phyloP scores from a whole-genome alignment of 345 rosid species.

The Arabidopsis arenosa region DNA sequence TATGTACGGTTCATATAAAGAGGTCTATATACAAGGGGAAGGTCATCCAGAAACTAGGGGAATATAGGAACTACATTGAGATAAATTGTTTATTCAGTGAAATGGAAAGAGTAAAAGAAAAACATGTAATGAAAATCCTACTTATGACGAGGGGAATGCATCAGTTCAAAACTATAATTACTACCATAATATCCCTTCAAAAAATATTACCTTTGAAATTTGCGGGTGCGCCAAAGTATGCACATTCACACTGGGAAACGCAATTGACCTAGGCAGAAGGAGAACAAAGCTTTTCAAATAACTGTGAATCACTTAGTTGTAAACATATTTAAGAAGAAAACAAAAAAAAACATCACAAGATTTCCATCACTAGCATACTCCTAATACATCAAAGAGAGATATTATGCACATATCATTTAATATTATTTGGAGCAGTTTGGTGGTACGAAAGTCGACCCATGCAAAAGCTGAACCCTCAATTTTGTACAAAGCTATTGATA shows the following conservation, averaged over 20 bases:
- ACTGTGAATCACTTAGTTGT: conserved; percentile 22
- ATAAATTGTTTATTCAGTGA: background rate
- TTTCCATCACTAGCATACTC: background rate
- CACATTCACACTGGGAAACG: conserved; percentile 56
- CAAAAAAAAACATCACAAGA: conserved; percentile 3
- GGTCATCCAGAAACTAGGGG: background rate
- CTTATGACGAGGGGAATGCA: conserved; percentile 8
- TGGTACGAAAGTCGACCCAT: background rate
- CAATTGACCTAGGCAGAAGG: conserved; percentile 51
- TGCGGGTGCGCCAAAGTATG: conserved; percentile 55
- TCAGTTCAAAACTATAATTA: background rate
- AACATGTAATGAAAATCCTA: conserved; percentile 11
- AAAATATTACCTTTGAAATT: conserved; percentile 65
- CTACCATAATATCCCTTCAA: conserved; percentile 2
- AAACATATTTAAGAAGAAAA: conserved; percentile 16
- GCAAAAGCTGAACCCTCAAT: background rate
- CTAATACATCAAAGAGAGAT: conserved; percentile 1
- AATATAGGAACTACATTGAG: conserved; percentile 13
- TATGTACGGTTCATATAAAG: conserved; percentile 3
- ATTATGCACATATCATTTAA: background rate
- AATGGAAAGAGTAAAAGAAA: conserved; percentile 14
- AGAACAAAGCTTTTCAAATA: conserved; percentile 15
- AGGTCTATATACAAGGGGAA: conserved; percentile 15
- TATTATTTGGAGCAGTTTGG: conserved; percentile 1
- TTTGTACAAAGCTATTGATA: background rate